A percentile compares a stretch with the other conserved stretches of the same genome.
Conservation (phyloP, 208 protist species). For the Leishmania lainsoni region DNA sequence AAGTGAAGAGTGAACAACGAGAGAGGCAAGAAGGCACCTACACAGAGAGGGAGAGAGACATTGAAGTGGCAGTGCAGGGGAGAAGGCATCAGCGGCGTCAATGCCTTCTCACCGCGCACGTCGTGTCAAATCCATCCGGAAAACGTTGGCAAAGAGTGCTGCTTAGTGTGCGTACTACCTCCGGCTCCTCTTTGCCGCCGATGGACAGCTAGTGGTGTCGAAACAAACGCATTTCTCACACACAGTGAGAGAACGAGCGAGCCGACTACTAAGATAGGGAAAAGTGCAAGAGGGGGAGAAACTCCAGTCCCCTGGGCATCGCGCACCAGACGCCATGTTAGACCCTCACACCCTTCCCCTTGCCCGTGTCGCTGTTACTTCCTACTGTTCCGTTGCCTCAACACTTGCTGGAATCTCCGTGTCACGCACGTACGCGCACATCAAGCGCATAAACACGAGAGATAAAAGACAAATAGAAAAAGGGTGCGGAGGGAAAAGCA, state of each 20-base stretch:
- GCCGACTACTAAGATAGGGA: neutral
- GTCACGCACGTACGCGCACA: neutral
- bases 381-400: neutral
- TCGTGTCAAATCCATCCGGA: neutral
- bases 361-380: neutral
- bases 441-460: neutral
- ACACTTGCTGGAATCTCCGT: neutral
- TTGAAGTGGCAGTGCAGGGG: neutral
- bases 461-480: neutral
- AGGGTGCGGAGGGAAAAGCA: neutral
- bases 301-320: neutral
- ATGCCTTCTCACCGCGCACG: neutral
- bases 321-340: neutral
- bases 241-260: neutral
- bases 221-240: neutral
- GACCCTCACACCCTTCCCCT: neutral
- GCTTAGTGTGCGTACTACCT: neutral
- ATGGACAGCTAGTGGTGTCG: neutral
- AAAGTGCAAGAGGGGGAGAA: neutral
- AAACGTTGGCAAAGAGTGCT: neutral
- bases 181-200: neutral
- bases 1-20: constrained; percentile 3
- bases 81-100: neutral
- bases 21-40: neutral
- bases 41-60: neutral